These are phyloP conservation scores for Colletotrichum sp. DNA, from an alignment of 2,329 filamentous ascomycete genomes.

Conservation along the genomic window DNA sequence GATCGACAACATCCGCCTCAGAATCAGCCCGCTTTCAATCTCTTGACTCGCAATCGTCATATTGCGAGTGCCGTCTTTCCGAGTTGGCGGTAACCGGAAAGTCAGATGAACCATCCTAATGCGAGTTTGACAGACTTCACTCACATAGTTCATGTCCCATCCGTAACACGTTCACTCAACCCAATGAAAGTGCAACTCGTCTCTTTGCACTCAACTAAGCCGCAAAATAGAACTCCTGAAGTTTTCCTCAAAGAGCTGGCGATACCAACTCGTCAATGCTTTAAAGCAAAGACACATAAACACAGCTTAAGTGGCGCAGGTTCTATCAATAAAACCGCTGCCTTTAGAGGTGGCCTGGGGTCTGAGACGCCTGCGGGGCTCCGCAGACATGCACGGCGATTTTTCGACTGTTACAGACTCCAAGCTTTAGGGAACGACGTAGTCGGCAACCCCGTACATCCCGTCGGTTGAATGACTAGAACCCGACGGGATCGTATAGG, in stretches of 20 bases:
- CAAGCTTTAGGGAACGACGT: not conserved
- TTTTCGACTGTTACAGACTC: not conserved
- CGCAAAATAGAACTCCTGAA: not conserved
- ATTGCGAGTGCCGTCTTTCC: not conserved
- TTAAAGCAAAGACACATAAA: not conserved
- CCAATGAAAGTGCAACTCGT: not conserved
- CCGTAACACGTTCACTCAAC: not conserved
- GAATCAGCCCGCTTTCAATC: not conserved
- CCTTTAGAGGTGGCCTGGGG: not conserved
- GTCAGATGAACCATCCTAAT: not conserved
- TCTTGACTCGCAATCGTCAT: not conserved
- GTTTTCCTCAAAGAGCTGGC: accelerated
- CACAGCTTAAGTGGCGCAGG: not conserved
- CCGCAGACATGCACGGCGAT: not conserved
- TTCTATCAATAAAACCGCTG: not conserved
- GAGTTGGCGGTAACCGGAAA: not conserved
- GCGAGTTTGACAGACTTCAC: not conserved
- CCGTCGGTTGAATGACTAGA: not conserved
- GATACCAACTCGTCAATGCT: not conserved
- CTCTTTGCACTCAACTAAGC: not conserved
- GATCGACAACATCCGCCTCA: not conserved
- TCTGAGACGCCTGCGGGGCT: not conserved
- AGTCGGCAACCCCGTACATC: not conserved
- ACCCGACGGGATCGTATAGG: not conserved
- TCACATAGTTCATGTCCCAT: not conserved